Evolutionary conservation across 2,329 filamentous ascomycete species (phyloP).

Genomic region (Exophiala phaeomuriformis): DNA sequence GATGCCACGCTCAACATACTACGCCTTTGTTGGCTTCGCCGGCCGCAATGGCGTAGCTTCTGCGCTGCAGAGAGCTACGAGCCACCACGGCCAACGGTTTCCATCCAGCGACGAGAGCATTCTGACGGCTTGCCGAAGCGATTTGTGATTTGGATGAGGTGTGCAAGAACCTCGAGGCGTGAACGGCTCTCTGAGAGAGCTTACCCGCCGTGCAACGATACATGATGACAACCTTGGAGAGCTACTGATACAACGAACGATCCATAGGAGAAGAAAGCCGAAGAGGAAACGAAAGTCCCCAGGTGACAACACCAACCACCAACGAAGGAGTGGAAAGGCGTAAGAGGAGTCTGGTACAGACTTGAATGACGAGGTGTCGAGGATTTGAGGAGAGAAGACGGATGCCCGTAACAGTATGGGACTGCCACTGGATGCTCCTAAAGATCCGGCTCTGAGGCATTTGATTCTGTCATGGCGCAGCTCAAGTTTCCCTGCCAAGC

Average conservation of each 20-base stretch:
- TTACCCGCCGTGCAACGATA: conserved; percentile 22
- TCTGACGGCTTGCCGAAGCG: conserved; percentile 11
- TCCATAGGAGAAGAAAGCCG: conserved; percentile 17
- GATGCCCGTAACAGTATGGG: neutral
- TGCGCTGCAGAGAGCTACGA: conserved; percentile 35
- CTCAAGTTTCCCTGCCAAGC: neutral
- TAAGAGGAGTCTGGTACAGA: neutral
- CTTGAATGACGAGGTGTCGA: neutral
- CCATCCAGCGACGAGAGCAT: conserved; percentile 32
- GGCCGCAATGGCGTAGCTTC: conserved; percentile 53
- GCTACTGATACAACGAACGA: conserved; percentile 21
- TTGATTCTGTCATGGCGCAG: neutral
- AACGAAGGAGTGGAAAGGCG: conserved; percentile 7
- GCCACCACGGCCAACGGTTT: conserved; percentile 40
- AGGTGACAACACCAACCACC: conserved; percentile 7
- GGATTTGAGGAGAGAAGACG: neutral
- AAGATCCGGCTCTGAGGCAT: neutral
- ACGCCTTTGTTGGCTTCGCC: conserved; percentile 56
- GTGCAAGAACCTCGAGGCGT: conserved; percentile 16
- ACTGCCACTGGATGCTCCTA: neutral
- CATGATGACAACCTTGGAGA: conserved; percentile 10
- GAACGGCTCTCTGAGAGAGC: conserved; percentile 17
- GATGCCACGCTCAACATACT: conserved; percentile 38
- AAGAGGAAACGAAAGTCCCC: conserved; percentile 1
- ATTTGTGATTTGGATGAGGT: conserved; percentile 8